Base-by-base conservation (phyloP, 345 rosid species). In the Eucalyptus grandis region DNA sequence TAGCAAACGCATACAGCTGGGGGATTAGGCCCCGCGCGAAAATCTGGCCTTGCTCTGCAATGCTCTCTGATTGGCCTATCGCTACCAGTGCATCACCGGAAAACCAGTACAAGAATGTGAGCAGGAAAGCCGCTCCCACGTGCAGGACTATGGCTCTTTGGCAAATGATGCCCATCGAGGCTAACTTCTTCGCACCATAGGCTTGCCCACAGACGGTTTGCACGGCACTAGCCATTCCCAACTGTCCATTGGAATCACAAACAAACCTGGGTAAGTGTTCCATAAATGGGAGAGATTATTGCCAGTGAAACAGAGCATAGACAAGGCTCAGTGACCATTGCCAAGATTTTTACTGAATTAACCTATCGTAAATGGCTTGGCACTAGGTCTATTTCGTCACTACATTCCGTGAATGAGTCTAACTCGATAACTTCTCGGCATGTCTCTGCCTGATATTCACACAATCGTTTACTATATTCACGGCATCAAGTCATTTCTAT, bases 131-230 rank as follows among this genome's bases (percentile, higher is more conserved):
- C 7, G 98, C 98, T 58, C 93, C 95, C 4, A 98, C 5, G 88
- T 97, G 99, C 87, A 98, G 89, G 49, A 98, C 88, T n/a, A 98
- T 95, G 88, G 99, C 99, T 89, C 96, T 92, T 91, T 98, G 99
- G 92, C 99, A 98, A 65, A 94, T 94, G 44, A 98, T 91, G 51
- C 99, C 99, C 98, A 96, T 95, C 60, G 96, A 91, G 14, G 96
- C 81, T 89, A 95, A 94, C 86, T 94, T 95, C 82, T 92, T 92
- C 4, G 98, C 99, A 8, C 99, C 99, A 49, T 95, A 98, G 11
- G 99, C 99, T 94, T 97, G 99, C 9, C 99, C 99, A 89, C 99
- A 98, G 24, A 98, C 96, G 1, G 99, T 98, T 77, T 98, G 99
- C 54, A 97, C 99, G 17, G 99, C 99, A 87, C 99, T 97, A 4